phyloP scores from a whole-genome alignment of 306 rosid genomes.

The Potentilla sterilis region DNA sequence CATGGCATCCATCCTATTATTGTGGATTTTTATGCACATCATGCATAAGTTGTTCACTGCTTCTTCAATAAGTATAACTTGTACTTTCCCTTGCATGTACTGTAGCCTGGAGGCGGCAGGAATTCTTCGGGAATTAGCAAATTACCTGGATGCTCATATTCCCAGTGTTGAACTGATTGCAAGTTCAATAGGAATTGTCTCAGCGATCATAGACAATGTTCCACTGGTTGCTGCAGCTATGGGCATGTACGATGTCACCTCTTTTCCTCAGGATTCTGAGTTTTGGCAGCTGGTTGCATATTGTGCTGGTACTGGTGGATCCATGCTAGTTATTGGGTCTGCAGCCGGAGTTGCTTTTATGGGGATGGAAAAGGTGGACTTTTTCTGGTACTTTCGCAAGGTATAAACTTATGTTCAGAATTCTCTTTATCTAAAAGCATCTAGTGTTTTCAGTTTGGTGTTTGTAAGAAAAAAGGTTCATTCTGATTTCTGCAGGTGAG shows the following conservation, averaged over 20 bases:
- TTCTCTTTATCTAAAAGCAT: neutral
- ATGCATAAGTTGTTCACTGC: neutral
- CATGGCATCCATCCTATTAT: neutral
- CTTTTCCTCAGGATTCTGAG: conserved; percentile 85
- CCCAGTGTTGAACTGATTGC: conserved; percentile 69
- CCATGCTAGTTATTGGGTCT: conserved; percentile 91
- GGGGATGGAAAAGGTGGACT: conserved; percentile 99
- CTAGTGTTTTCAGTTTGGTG: neutral
- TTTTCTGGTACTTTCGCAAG: conserved; percentile 93
- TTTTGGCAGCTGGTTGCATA: conserved; percentile 90
- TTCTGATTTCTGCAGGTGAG: conserved; percentile 62
- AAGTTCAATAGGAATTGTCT: conserved; percentile 71
- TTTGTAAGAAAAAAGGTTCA: conserved; percentile 5
- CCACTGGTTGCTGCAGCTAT: conserved; percentile 91
- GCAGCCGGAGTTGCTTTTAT: conserved; percentile 97
- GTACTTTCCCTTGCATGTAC: neutral
- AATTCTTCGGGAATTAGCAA: conserved; percentile 80
- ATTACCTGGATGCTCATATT: conserved; percentile 76
- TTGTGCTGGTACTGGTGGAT: conserved; percentile 97
- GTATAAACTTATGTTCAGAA: conserved; percentile 32
- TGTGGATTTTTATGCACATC: neutral
- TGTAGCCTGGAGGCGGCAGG: conserved; percentile 88
- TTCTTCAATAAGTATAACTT: neutral
- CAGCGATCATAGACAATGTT: conserved; percentile 87
- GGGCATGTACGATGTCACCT: conserved; percentile 87